Evolutionary conservation across 2,329 filamentous ascomycete genomes (phyloP), one percentile per base, ranked within the genome.

Genomic region (Paracoccidioides lutzii): DNA sequence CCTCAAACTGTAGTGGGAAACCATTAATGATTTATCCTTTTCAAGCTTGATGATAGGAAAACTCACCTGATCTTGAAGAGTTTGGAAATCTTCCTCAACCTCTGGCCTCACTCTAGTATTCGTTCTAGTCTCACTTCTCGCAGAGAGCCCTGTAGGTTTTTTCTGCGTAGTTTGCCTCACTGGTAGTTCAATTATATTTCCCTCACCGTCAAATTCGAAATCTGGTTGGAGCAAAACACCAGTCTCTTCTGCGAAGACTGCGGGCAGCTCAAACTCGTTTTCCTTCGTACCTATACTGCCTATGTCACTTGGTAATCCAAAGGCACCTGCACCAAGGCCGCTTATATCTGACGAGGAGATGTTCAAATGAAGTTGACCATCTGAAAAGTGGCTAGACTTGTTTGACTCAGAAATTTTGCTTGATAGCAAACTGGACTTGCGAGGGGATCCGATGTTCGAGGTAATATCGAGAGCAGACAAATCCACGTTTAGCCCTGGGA

Each of bases 151-250:
- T 55, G 35, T 63, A 65, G 41, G 55, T 58, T 28, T 55, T 51
- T 49, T 59, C 44, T 35, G 56, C 15, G 55, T 50, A 12, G 52
- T 50, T 12, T 59, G 46, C 3, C 44, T 56, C 8, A 40, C 52
- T 32, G 61, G 61, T 46, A 79, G 64, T 52, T 81, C 78, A 35
- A 79, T 65, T 4, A 85, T 68, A 59, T 80, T 78, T 6, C 82
- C 82, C 58, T 85, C 76, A 12, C 76, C 80, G 60, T 83, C 82
- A 59, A 85, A 78, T 41, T 75, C 77, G 61, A 86, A 82, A 53
- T 78, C 77, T n/a, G 81, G 78, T 38, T 76, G 64, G 52, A 73
- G 66, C 56, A 78, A 67, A 15, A 76, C 66, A 22, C 76, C 71
- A 9, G 69, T 70, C 52, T 76, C 75, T 14, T 76, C 69, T 43